A percentile compares a stretch with the other conserved stretches of the same genome.
Evolutionary conservation across 225 moss, liverwort and hornwort genomes (phyloP).

Genomic region (Pseudoscleropodium purum): DNA sequence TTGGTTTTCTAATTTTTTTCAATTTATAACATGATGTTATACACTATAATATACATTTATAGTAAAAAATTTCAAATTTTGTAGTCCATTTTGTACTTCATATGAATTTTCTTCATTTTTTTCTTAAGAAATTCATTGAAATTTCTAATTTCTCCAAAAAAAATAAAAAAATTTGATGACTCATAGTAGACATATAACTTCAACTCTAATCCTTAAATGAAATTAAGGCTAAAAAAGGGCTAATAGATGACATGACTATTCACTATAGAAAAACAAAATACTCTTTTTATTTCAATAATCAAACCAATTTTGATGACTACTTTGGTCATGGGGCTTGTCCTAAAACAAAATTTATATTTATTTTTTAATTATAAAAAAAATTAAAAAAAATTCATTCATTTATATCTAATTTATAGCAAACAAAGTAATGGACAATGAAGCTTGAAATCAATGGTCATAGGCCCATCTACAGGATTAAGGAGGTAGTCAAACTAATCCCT

Average conservation of each 20-base stretch:
- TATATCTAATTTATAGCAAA: no score
- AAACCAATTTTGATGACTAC: no score
- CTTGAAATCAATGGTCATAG: not conserved
- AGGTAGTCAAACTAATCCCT: not conserved
- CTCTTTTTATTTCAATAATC: no score
- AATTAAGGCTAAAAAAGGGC: no score
- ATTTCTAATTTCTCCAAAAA: not conserved
- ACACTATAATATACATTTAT: not conserved
- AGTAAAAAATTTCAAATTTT: not conserved
- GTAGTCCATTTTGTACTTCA: not conserved
- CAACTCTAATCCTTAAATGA: not conserved
- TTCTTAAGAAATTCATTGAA: not conserved
- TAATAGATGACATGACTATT: no score
- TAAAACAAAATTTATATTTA: no score
- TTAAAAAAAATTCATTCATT: no score
- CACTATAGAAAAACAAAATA: no score
- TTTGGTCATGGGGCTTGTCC: no score
- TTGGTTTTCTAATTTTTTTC: no score
- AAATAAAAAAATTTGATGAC: not conserved
- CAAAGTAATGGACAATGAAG: no score
- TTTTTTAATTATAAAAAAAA: no score
- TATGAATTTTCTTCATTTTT: not conserved
- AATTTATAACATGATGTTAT: not conserved
- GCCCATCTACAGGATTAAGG: not conserved
- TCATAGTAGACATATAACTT: not conserved